These are phyloP conservation scores for Scleroderma bovista DNA, from an alignment of 768 basidiomycete genomes.

Conservation along the genomic window DNA sequence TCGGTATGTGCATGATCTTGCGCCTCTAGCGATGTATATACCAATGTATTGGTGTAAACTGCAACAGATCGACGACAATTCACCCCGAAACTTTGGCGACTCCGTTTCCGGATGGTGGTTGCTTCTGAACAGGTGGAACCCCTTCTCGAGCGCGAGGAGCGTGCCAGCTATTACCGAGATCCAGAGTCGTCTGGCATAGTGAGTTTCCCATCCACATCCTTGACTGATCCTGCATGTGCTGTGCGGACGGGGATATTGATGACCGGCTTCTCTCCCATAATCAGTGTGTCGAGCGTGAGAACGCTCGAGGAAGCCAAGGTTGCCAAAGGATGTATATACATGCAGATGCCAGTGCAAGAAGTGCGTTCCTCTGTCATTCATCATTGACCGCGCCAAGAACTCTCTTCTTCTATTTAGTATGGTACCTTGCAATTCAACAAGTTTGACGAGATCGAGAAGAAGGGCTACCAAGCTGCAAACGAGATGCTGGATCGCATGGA, in stretches of 20 bases:
- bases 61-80: conserved; percentile 83
- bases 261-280: background rate
- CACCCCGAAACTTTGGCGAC: conserved; percentile 91
- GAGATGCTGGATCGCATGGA: conserved; percentile 73
- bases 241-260: conserved; percentile 6
- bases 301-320: conserved; percentile 95
- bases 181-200: conserved; percentile 94
- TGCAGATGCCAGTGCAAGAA: conserved; percentile 93
- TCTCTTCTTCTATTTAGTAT: conserved; percentile 44
- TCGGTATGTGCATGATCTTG: conserved; percentile 46
- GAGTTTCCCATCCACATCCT: conserved; percentile 28
- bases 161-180: conserved; percentile 91
- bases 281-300: conserved; percentile 90
- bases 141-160: conserved; percentile 70
- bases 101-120: conserved; percentile 96
- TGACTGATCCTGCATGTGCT: background rate
- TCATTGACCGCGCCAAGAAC: background rate
- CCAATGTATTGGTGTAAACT: background rate
- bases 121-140: conserved; percentile 88
- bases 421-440: conserved; percentile 88
- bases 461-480: conserved; percentile 72
- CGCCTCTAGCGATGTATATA: background rate
- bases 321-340: conserved; percentile 82
- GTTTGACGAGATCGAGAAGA: conserved; percentile 82
- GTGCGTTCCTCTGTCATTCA: conserved; percentile 33